phyloP scores from a whole-genome alignment of 2,329 filamentous ascomycete genomes.

The Byssothecium circinans region DNA sequence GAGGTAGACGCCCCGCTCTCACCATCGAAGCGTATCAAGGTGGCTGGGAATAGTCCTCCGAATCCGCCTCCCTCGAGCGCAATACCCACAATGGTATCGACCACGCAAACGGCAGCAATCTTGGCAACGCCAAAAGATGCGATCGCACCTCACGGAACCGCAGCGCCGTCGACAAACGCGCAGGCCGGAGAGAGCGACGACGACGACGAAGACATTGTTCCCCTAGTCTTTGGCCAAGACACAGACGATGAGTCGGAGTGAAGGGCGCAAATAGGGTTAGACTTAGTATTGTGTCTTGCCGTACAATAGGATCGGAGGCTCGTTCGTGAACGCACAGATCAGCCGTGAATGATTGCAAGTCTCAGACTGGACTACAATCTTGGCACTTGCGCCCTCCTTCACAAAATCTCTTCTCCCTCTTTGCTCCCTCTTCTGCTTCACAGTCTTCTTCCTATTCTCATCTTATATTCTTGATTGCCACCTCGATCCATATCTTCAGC shows the following conservation, averaged over 20 bases:
- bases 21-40: conserved; percentile 33
- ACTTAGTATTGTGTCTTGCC: background rate
- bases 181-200: conserved; percentile 11
- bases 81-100: conserved; percentile 1
- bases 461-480: no score
- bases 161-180: conserved; percentile 6
- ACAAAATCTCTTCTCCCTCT: no score
- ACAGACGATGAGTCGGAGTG: conserved; percentile 39
- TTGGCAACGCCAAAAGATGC: background rate
- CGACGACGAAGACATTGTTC: conserved; percentile 36
- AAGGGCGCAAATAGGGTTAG: background rate
- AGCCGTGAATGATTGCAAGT: conserved; percentile 2
- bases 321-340: conserved; percentile 4
- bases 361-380: background rate
- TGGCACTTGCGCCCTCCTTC: background rate
- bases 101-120: background rate
- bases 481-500: no score
- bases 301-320: no score
- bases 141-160: conserved; percentile 1
- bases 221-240: conserved; percentile 39
- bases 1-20: conserved; percentile 22
- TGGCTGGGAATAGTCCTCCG: conserved; percentile 3
- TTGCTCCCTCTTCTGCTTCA: no score
- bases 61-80: conserved; percentile 5
- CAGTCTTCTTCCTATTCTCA: no score